phyloP scores from a whole-genome alignment of 495 filamentous ascomycete species.

The Penicillium cataractarum region DNA sequence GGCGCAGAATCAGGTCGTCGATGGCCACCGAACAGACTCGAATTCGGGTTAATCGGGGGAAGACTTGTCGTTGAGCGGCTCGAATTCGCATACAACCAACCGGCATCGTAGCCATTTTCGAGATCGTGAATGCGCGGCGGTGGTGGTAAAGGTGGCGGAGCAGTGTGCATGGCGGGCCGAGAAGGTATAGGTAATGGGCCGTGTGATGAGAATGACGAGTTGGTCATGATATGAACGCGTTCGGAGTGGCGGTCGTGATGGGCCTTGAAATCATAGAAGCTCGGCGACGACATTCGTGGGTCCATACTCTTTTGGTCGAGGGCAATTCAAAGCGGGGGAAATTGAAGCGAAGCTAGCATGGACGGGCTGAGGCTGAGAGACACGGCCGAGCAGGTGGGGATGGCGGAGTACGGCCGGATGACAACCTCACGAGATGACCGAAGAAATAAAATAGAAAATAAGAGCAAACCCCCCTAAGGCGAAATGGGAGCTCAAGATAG shows the following conservation, averaged over 20 bases:
- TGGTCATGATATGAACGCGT: conserved; percentile 34
- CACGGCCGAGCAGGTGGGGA: background rate
- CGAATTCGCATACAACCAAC: conserved; percentile 61
- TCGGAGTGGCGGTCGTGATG: conserved; percentile 28
- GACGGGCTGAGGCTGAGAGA: conserved; percentile 18
- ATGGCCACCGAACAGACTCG: conserved; percentile 57
- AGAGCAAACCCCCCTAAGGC: background rate
- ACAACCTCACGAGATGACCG: conserved; percentile 5
- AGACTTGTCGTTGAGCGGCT: conserved; percentile 34
- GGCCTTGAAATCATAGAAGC: conserved; percentile 55
- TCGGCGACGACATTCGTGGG: conserved; percentile 55
- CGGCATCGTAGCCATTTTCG: conserved; percentile 59
- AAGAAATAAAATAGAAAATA: conserved; percentile 2
- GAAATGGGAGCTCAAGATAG: conserved; percentile 3
- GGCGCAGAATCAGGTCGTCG: conserved; percentile 37
- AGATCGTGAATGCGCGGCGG: conserved; percentile 58
- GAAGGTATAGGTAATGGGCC: conserved; percentile 62
- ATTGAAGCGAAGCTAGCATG: conserved; percentile 13
- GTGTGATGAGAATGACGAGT: conserved; percentile 40
- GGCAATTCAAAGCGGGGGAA: conserved; percentile 16
- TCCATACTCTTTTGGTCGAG: conserved; percentile 51
- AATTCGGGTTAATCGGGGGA: conserved; percentile 55
- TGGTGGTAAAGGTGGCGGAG: conserved; percentile 66
- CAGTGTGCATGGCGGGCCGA: conserved; percentile 46
- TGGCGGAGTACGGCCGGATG: conserved; percentile 8